These are phyloP conservation scores for Rhizophora mangle DNA, from an alignment of 345 rosid species.

Conservation along the genomic window DNA sequence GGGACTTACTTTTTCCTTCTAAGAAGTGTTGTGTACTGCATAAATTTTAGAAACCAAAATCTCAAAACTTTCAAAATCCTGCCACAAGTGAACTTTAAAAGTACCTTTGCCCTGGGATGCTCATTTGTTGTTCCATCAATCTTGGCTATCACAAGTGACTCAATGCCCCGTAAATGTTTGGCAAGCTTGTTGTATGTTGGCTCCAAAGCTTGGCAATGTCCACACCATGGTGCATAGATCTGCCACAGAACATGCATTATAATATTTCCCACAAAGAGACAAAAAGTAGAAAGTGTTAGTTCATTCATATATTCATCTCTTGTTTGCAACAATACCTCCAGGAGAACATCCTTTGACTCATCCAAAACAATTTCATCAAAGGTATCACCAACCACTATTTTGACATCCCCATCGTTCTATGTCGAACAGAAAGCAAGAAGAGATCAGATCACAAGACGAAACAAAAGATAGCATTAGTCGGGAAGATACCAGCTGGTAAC, in stretches of 20 bases:
- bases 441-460: constrained; percentile 17
- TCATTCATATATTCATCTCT: background rate
- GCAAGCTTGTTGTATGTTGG: constrained; percentile 94
- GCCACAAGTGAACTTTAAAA: background rate
- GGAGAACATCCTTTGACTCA: constrained; percentile 93
- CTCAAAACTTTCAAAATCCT: background rate
- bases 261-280: constrained; percentile 10
- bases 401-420: constrained; percentile 95
- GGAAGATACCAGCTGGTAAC: constrained; percentile 16
- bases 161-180: constrained; percentile 69
- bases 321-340: constrained; percentile 57
- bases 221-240: constrained; percentile 99
- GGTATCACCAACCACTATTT: constrained; percentile 87
- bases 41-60: background rate
- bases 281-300: background rate
- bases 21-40: background rate
- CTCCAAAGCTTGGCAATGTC: constrained; percentile 96
- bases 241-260: constrained; percentile 21
- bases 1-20: too few species aligned
- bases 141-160: constrained; percentile 88
- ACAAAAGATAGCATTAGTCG: constrained; percentile 1
- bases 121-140: constrained; percentile 99
- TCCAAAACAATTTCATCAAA: constrained; percentile 90
- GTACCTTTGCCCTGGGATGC: constrained; percentile 97
- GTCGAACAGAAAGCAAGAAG: constrained; percentile 7